Percentiles rank a stretch among this genome's conserved stretches.
Conservation (phyloP, 2,329 filamentous ascomycete species). For the Ramularia collo-cygni region DNA sequence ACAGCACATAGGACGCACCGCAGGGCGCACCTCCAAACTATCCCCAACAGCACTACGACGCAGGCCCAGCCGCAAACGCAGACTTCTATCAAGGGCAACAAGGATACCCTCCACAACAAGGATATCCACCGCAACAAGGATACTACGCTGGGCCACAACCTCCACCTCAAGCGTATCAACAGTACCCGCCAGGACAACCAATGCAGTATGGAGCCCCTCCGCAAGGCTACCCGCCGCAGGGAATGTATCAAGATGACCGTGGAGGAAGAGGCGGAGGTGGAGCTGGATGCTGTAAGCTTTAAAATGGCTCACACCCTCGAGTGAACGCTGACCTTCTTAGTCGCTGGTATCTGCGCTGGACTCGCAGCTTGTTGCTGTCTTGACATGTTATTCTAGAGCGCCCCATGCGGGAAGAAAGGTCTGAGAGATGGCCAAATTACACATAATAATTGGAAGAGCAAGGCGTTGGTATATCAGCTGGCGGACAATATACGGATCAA, state of each 20-base stretch:
- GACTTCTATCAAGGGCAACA: slow-evolving; percentile 17
- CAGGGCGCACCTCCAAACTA: no score
- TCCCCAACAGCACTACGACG: slow-evolving; percentile 17
- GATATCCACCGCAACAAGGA: slow-evolving; percentile 23
- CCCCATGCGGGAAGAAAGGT: no score
- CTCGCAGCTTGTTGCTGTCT: no score
- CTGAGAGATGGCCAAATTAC: no score
- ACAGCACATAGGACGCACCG: no score
- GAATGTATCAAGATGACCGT: slow-evolving; percentile 21
- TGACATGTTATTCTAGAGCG: no score
- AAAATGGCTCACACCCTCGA: no score
- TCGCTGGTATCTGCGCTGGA: no score
- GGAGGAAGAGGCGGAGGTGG: slow-evolving; percentile 26
- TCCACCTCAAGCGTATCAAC: slow-evolving; percentile 28
- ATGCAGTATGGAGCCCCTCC: slow-evolving; percentile 22
- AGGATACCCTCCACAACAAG: slow-evolving; percentile 3
- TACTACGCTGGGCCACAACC: slow-evolving; percentile 32
- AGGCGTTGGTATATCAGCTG: no score
- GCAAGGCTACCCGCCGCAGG: slow-evolving; percentile 27
- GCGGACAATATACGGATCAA: no score
- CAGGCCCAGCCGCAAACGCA: slow-evolving; percentile 10
- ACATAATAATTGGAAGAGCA: no score
- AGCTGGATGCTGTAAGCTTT: slow-evolving; percentile 39
- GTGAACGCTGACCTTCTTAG: no score
- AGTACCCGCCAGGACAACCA: slow-evolving; percentile 16